phyloP scores from a whole-genome alignment of 2,329 filamentous ascomycete genomes.

The Neopestalotiopsis sp. region DNA sequence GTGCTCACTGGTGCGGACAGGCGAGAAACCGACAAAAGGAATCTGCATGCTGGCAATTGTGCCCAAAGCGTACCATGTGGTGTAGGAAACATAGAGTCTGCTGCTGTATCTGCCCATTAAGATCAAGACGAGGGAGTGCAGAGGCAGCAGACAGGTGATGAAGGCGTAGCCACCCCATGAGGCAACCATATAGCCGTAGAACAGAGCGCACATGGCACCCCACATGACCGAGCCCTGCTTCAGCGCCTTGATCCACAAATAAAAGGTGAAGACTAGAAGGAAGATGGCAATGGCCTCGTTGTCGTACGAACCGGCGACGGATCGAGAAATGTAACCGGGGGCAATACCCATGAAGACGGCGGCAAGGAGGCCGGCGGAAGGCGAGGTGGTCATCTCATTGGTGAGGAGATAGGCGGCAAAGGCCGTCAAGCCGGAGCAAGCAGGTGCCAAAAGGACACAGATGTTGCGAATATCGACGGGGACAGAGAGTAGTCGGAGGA shows the following conservation, averaged over 20 bases:
- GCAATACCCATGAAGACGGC: slow-evolving; percentile 97
- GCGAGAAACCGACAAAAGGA: slow-evolving; percentile 96
- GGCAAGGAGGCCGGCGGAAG: slow-evolving; percentile 92
- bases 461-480: slow-evolving; percentile 99
- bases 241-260: slow-evolving; percentile 97
- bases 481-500: slow-evolving; percentile 84
- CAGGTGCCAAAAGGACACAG: slow-evolving; percentile 94
- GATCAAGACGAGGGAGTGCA: slow-evolving; percentile 92
- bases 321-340: slow-evolving; percentile 96
- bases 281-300: slow-evolving; percentile 99
- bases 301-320: slow-evolving; percentile 97
- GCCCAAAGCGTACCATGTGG: slow-evolving; percentile 96
- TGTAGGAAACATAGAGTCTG: slow-evolving; percentile 94
- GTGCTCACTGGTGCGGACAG: slow-evolving; percentile 96
- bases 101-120: slow-evolving; percentile 97
- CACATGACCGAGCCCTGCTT: slow-evolving; percentile 97
- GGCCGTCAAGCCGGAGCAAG: slow-evolving; percentile 91
- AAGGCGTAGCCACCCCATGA: slow-evolving; percentile 99
- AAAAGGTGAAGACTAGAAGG: slow-evolving; percentile 97
- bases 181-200: slow-evolving; percentile 99
- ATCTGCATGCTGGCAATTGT: slow-evolving; percentile 99
- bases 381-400: slow-evolving; percentile 94
- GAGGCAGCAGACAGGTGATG: slow-evolving; percentile 94
- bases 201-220: slow-evolving; percentile 91
- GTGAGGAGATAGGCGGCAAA: slow-evolving; percentile 94